A percentile compares a stretch with the other conserved stretches of the same genome.
phyloP scores from a whole-genome alignment of 2,329 filamentous ascomycete genomes.

The Cadophora sp. region DNA sequence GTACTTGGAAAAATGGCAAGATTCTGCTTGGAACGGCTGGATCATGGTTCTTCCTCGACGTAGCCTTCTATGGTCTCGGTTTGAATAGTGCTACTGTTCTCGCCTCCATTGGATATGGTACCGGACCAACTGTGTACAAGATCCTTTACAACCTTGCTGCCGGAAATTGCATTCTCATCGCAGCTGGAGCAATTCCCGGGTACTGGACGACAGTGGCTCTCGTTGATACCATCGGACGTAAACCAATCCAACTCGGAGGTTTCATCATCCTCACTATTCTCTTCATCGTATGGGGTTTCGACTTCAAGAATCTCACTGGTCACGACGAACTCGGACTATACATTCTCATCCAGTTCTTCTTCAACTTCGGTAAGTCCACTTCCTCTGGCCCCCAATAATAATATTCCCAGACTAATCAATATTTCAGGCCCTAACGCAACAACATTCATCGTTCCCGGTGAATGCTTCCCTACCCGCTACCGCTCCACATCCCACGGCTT shows the following conservation, averaged over 20 bases:
- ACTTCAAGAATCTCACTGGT: constrained; percentile 56
- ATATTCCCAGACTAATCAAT: background rate
- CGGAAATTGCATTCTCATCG: constrained; percentile 77
- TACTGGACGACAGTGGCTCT: constrained; percentile 66
- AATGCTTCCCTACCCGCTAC: constrained; percentile 48
- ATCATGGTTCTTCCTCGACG: constrained; percentile 75
- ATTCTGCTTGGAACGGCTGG: constrained; percentile 82
- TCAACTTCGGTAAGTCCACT: constrained; percentile 57
- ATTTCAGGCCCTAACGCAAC: constrained; percentile 44
- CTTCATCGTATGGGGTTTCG: constrained; percentile 69
- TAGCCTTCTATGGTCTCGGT: constrained; percentile 68
- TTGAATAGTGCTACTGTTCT: constrained; percentile 81
- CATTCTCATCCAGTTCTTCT: constrained; percentile 70
- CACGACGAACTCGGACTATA: constrained; percentile 65
- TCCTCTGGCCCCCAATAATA: background rate
- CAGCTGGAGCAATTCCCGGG: constrained; percentile 79
- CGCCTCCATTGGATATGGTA: constrained; percentile 71
- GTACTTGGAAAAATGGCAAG: constrained; percentile 72
- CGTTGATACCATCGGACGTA: background rate
- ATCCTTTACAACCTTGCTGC: constrained; percentile 75
- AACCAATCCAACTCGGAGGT: constrained; percentile 52
- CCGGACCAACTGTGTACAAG: constrained; percentile 70
- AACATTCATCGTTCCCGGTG: constrained; percentile 48
- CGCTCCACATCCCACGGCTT: constrained; percentile 47
- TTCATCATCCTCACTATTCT: constrained; percentile 67